A percentile compares a stretch with the other conserved stretches of the same genome.
Conservation (phyloP, 306 rosid species). For the Fragaria vesca region DNA sequence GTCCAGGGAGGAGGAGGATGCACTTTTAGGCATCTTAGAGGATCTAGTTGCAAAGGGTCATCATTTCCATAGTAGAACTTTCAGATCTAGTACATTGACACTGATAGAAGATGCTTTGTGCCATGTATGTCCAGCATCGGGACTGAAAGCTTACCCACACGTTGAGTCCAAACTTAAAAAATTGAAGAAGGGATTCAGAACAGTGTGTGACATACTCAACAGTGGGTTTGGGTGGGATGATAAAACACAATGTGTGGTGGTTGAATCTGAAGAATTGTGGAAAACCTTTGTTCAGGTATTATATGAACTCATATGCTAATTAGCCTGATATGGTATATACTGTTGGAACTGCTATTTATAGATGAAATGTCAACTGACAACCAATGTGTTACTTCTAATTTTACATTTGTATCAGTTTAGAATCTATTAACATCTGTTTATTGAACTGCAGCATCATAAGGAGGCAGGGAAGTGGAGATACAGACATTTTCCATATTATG, state of each 20-base stretch:
- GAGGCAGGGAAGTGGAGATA: constrained; percentile 16
- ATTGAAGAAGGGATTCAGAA: background rate
- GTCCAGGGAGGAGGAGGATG: constrained; percentile 21
- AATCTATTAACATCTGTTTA: background rate
- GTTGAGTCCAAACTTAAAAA: constrained; percentile 17
- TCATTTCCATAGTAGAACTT: background rate
- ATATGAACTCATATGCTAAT: background rate
- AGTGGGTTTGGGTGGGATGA: constrained; percentile 15
- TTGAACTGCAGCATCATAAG: constrained; percentile 9
- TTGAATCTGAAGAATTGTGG: constrained; percentile 11
- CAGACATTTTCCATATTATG: constrained; percentile 11
- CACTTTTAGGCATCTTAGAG: constrained; percentile 19
- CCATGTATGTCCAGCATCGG: constrained; percentile 12
- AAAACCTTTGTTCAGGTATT: constrained; percentile 17
- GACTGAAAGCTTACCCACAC: constrained; percentile 21
- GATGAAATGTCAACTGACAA: background rate
- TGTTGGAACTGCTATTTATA: background rate
- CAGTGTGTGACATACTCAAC: constrained; percentile 15
- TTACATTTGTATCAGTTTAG: background rate
- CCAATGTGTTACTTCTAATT: background rate
- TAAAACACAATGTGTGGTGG: constrained; percentile 11
- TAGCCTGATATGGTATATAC: background rate
- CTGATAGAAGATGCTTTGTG: constrained; percentile 6
- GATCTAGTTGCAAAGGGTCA: constrained; percentile 18
- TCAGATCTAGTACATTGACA: constrained; percentile 20